Conservation (phyloP, 257 asterid species). For the Nicotiana paniculata region DNA sequence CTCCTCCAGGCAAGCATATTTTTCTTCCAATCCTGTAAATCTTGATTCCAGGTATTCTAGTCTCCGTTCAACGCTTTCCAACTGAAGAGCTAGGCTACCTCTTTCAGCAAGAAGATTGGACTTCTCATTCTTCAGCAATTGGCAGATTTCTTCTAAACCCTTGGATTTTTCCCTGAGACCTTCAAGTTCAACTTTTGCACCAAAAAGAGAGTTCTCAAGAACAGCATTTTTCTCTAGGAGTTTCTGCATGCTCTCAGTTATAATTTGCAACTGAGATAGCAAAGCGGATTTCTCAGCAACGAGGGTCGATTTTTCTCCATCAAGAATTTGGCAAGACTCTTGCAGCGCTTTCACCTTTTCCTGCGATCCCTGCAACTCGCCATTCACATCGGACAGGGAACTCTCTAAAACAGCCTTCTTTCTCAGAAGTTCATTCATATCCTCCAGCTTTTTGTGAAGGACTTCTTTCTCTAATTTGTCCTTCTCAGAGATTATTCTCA, state of each 20-base stretch:
- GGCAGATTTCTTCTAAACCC: slow-evolving; percentile 75
- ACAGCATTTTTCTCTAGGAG: slow-evolving; percentile 69
- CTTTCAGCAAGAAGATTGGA: slow-evolving; percentile 60
- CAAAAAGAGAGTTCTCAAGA: slow-evolving; percentile 65
- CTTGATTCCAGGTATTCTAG: slow-evolving; percentile 55
- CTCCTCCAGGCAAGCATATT: slow-evolving; percentile 58
- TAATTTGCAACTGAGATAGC: slow-evolving; percentile 60
- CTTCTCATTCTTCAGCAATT: slow-evolving; percentile 65
- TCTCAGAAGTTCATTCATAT: slow-evolving; percentile 51
- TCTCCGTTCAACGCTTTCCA: slow-evolving; percentile 57
- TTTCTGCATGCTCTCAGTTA: slow-evolving; percentile 72
- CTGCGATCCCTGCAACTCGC: slow-evolving; percentile 50
- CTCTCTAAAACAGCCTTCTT: slow-evolving; percentile 42
- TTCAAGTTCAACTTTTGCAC: slow-evolving; percentile 71
- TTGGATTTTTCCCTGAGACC: slow-evolving; percentile 88
- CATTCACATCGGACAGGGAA: slow-evolving; percentile 45
- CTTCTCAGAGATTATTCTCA: slow-evolving; percentile 40
- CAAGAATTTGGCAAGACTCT: slow-evolving; percentile 46
- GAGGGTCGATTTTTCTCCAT: slow-evolving; percentile 61
- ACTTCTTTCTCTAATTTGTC: slow-evolving; percentile 44
- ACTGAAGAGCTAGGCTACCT: slow-evolving; percentile 39
- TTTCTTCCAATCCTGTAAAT: slow-evolving; percentile 62
- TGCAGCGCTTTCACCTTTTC: slow-evolving; percentile 40
- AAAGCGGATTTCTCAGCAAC: slow-evolving; percentile 71
- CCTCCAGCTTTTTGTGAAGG: slow-evolving; percentile 51